Conservation (phyloP, 2,329 filamentous ascomycete species). For the Pochonia chlamydosporia region DNA sequence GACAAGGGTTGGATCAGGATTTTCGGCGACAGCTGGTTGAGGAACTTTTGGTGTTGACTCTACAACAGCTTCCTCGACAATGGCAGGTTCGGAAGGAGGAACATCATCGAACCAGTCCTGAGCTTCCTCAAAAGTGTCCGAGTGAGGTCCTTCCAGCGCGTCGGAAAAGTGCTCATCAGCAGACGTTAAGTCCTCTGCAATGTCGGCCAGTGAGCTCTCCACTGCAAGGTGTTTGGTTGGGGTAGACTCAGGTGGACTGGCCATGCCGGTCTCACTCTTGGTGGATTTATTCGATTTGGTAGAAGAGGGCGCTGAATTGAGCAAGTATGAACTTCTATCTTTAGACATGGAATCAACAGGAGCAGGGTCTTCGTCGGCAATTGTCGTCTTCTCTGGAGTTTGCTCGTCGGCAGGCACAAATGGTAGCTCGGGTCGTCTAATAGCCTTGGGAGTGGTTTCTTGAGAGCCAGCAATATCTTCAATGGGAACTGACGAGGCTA, state of each 20-base stretch:
- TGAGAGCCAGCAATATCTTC: slow-evolving; percentile 53
- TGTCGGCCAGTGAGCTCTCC: slow-evolving; percentile 13
- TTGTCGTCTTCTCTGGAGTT: slow-evolving; percentile 1
- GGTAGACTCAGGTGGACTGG: slow-evolving; percentile 18
- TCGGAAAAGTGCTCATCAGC: slow-evolving; percentile 31
- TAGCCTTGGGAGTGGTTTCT: slow-evolving; percentile 64
- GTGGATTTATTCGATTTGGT: slow-evolving; percentile 21
- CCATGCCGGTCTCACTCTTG: slow-evolving; percentile 14
- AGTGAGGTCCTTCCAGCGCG: slow-evolving; percentile 20
- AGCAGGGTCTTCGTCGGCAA: slow-evolving; percentile 28
- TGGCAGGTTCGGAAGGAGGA: neutral
- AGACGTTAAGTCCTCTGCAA: slow-evolving; percentile 25
- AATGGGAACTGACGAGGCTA: slow-evolving; percentile 22
- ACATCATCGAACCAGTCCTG: slow-evolving; percentile 8
- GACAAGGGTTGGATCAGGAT: neutral
- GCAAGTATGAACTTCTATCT: slow-evolving; percentile 36
- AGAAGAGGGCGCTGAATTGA: slow-evolving; percentile 32
- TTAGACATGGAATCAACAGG: slow-evolving; percentile 35
- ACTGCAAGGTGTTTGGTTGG: slow-evolving; percentile 15
- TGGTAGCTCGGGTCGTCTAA: slow-evolving; percentile 25
- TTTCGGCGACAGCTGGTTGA: neutral
- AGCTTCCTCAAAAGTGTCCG: slow-evolving; percentile 16
- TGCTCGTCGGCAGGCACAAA: slow-evolving; percentile 12
- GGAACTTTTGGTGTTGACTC: neutral
- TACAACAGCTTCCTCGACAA: slow-evolving; percentile 9